Evolutionary conservation across 805 yeast genomes (phyloP).

Genomic region (Starmerella vaccinii): DNA sequence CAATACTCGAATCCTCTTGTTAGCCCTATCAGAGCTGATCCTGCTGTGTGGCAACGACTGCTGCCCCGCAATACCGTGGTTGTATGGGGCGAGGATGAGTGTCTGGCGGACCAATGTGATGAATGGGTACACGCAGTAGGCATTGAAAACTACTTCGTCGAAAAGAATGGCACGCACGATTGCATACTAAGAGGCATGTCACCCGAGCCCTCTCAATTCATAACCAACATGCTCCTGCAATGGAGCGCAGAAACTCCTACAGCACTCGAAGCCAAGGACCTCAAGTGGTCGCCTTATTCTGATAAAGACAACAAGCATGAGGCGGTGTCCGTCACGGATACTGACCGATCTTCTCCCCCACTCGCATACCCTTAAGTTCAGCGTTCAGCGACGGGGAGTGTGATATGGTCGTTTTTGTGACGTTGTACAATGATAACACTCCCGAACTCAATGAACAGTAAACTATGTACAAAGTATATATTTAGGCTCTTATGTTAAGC

Average conservation of each 20-base stretch:
- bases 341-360: neutral
- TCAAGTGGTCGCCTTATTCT: neutral
- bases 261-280: neutral
- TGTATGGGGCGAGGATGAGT: conserved; percentile 24
- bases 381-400: too few species aligned
- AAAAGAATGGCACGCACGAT: conserved; percentile 24
- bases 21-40: conserved; percentile 15
- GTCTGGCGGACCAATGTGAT: conserved; percentile 19
- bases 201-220: conserved; percentile 15
- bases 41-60: conserved; percentile 17
- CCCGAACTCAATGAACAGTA: too few species aligned
- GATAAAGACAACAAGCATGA: neutral
- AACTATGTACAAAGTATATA: too few species aligned
- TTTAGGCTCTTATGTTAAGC: too few species aligned
- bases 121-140: conserved; percentile 12
- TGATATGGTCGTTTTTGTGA: too few species aligned
- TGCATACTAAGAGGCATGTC: conserved; percentile 19
- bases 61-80: conserved; percentile 14
- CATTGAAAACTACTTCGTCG: conserved; percentile 12
- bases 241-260: conserved; percentile 8
- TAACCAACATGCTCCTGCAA: conserved; percentile 5
- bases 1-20: conserved; percentile 17
- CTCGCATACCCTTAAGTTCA: too few species aligned
- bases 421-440: too few species aligned
- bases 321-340: neutral